phyloP scores from a whole-genome alignment of 106 monocot genomes.

The Vanilla planifolia region DNA sequence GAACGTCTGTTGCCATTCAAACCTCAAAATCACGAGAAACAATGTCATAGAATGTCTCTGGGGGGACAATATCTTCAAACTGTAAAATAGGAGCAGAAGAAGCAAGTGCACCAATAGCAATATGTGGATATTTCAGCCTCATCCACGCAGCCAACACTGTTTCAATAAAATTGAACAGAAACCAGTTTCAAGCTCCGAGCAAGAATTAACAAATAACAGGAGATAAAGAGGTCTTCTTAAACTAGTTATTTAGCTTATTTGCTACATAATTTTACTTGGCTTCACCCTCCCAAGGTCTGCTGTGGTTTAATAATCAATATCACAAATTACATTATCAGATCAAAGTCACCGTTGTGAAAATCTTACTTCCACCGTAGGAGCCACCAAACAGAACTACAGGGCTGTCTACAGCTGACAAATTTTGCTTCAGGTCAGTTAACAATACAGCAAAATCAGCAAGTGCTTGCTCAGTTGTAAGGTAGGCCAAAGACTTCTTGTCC shows the following conservation, averaged over 20 bases:
- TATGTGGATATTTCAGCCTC: conserved; percentile 87
- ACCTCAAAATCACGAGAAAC: conserved; percentile 90
- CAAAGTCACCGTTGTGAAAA: background rate
- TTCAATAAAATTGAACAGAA: background rate
- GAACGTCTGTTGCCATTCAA: conserved; percentile 6
- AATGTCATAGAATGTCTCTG: conserved; percentile 71
- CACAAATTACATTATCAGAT: background rate
- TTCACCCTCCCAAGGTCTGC: background rate
- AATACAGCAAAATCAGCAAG: conserved; percentile 75
- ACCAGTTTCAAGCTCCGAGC: background rate
- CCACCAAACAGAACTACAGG: conserved; percentile 87
- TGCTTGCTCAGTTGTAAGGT: conserved; percentile 88
- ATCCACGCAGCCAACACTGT: conserved; percentile 98
- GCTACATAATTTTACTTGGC: background rate
- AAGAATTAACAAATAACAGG: background rate
- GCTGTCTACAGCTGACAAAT: conserved; percentile 57
- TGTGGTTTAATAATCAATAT: background rate
- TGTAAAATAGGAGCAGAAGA: conserved; percentile 96
- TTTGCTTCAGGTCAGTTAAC: conserved; percentile 58
- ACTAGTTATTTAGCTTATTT: background rate
- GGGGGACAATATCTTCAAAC: conserved; percentile 79
- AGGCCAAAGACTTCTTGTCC: conserved; percentile 52
- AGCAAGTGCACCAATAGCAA: conserved; percentile 89
- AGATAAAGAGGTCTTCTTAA: background rate
- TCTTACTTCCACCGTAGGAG: conserved; percentile 90